Evolutionary conservation across 1,139 yeast genomes (phyloP), one percentile per base, ranked within the genome.

Genomic region (Yamadazyma friedrichii): DNA sequence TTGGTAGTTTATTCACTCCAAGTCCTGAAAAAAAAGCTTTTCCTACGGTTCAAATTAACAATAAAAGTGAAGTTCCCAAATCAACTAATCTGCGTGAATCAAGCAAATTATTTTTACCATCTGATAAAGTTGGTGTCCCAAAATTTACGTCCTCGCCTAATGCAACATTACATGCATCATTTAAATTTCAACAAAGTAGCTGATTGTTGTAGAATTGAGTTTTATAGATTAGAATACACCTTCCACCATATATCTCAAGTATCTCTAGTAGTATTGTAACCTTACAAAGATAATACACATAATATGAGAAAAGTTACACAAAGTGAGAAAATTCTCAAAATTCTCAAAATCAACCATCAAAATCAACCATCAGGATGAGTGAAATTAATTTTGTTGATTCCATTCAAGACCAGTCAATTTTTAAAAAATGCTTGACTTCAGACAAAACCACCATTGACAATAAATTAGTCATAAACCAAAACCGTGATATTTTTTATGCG

Each of bases 401-500:
- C 12, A 46, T 56, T 4, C 32, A 46, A 9, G 30, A 38, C 4
- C 61, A 56, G 40, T 35, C 47, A 31, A 53, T 61, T 22, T 61
- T 61, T 46, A 44, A 44, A 17, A 46, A 45, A 34, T 49, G 47
- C 47, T 36, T 44, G 16, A 43, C 37, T 13, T n/a, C 6, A 22
- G 12, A 25, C n/a, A 11, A 11, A 10, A 9, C 11, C 9, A 15
- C 16, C 31, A 6, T 15, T 30, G 8, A 8, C 11, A 53, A 53
- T 40, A 51, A 46, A 35, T 38, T 61, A 35, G 55, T 45, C 4
- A 45, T 59, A 38, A 50, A 62, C 36, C 47, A 59, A 38, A 57
- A 62, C 42, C 44, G 50, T 6, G 67, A 66, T 30, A 17, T 67
- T n/a, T 67, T 56, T 46, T 57, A 51, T 40, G 68, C 70, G 8